These are phyloP conservation scores for Primulina tabacum DNA, from an alignment of 257 asterid species.

Conservation along the genomic window DNA sequence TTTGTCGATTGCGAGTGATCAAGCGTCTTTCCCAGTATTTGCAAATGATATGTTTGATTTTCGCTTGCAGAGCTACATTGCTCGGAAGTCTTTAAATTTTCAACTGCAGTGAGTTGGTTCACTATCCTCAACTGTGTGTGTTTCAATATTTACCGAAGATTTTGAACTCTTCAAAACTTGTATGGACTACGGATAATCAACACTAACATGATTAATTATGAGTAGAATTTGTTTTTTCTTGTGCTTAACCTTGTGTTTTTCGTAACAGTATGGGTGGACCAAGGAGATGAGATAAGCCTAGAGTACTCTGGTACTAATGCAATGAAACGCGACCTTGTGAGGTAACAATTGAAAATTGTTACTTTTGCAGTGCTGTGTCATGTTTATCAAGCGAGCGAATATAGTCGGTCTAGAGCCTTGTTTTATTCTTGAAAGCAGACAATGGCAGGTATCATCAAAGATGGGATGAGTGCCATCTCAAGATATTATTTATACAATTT, in stretches of 20 bases:
- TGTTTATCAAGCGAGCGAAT: background rate
- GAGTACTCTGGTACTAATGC: constrained; percentile 98
- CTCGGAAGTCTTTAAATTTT: constrained; percentile 63
- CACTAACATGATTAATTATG: constrained; percentile 19
- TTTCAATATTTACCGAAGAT: constrained; percentile 74
- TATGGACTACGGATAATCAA: constrained; percentile 34
- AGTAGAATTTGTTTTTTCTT: constrained; percentile 19
- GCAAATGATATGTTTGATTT: constrained; percentile 20
- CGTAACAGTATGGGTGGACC: constrained; percentile 83
- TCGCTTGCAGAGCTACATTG: constrained; percentile 83
- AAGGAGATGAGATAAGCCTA: constrained; percentile 96
- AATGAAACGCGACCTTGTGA: constrained; percentile 81
- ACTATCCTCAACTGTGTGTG: constrained; percentile 56
- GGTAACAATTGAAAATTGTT: too few species aligned
- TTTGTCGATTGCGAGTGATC: constrained; percentile 21
- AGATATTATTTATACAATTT: constrained; percentile 91
- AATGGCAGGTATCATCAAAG: constrained; percentile 72
- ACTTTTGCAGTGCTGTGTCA: background rate
- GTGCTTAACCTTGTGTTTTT: constrained; percentile 30
- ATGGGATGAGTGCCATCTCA: constrained; percentile 90
- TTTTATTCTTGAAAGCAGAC: constrained; percentile 61
- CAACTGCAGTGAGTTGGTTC: constrained; percentile 82
- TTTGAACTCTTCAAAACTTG: constrained; percentile 66
- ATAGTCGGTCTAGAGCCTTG: background rate
- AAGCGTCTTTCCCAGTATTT: constrained; percentile 8